Percentiles rank a stretch among this genome's conserved stretches.
phyloP scores from a whole-genome alignment of 2,329 filamentous ascomycete genomes.

The Podosphaera xanthii region DNA sequence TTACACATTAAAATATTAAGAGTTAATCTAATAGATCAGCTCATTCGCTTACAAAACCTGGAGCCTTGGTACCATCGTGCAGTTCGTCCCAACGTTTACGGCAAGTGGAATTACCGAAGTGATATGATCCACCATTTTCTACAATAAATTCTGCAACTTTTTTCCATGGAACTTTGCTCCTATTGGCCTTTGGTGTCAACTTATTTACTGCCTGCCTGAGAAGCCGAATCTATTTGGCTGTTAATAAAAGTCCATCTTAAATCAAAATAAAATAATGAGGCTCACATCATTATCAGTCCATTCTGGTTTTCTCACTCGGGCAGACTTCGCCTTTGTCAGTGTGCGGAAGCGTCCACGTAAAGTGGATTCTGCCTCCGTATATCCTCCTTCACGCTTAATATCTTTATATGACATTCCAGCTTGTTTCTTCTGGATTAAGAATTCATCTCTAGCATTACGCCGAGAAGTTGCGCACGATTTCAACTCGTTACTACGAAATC shows the following conservation, averaged over 20 bases:
- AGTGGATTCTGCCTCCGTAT: slow-evolving; percentile 46
- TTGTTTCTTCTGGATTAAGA: slow-evolving; percentile 29
- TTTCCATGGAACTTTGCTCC: slow-evolving; percentile 30
- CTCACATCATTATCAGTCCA: slow-evolving; percentile 44
- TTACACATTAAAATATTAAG: no score
- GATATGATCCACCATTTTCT: slow-evolving; percentile 29
- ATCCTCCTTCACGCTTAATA: slow-evolving; percentile 31
- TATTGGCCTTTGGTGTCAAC: slow-evolving; percentile 10
- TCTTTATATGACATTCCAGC: slow-evolving; percentile 40
- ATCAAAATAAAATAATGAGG: slow-evolving; percentile 6
- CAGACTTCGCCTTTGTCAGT: slow-evolving; percentile 37
- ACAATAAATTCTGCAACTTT: slow-evolving; percentile 29
- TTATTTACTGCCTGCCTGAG: slow-evolving; percentile 22
- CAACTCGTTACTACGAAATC: slow-evolving; percentile 5
- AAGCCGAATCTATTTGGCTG: slow-evolving; percentile 20
- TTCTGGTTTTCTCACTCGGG: slow-evolving; percentile 39
- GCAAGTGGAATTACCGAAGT: slow-evolving; percentile 35
- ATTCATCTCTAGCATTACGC: slow-evolving; percentile 21
- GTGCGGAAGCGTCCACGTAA: slow-evolving; percentile 44
- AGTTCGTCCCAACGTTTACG: slow-evolving; percentile 31
- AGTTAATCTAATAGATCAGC: no score
- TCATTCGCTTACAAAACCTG: no score
- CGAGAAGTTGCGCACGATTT: slow-evolving; percentile 4
- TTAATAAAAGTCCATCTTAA: neutral
- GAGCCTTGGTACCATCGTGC: slow-evolving; percentile 1